A percentile compares a stretch with the other conserved stretches of the same genome.
Evolutionary conservation across 345 rosid species (phyloP).

Genomic region (Eutrema yunnanense): DNA sequence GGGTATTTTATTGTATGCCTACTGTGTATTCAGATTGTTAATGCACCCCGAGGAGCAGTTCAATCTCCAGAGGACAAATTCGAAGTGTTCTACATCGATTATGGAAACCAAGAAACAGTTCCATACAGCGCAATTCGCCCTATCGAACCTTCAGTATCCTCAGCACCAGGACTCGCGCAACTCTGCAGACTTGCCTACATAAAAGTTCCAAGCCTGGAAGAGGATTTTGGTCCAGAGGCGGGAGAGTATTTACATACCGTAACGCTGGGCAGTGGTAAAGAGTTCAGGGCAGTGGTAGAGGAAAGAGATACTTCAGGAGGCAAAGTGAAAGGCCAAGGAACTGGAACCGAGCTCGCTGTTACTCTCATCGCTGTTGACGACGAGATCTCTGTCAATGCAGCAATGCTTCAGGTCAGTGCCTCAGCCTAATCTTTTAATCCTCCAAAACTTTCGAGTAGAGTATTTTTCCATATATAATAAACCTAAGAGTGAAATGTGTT

Average conservation of each 20-base stretch:
- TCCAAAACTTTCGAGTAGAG: not conserved
- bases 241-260: slow-evolving; percentile 66
- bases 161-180: slow-evolving; percentile 85
- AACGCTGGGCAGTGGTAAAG: slow-evolving; percentile 56
- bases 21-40: slow-evolving; percentile 57
- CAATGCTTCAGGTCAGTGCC: slow-evolving; percentile 68
- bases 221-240: slow-evolving; percentile 82
- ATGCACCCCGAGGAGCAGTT: slow-evolving; percentile 71
- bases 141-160: slow-evolving; percentile 63
- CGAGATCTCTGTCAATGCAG: slow-evolving; percentile 78
- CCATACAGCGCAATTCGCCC: slow-evolving; percentile 67
- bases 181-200: slow-evolving; percentile 88
- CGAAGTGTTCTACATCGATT: slow-evolving; percentile 93
- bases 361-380: slow-evolving; percentile 71
- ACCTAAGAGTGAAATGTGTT: slow-evolving; percentile 7
- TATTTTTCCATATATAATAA: not conserved
- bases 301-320: slow-evolving; percentile 88
- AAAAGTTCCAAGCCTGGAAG: slow-evolving; percentile 77
- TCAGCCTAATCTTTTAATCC: not conserved
- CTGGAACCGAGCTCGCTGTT: slow-evolving; percentile 62
- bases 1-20: slow-evolving; percentile 1
- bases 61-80: slow-evolving; percentile 66
- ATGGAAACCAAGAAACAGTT: slow-evolving; percentile 91
- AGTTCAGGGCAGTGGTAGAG: slow-evolving; percentile 73
- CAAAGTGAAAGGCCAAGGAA: slow-evolving; percentile 91